These are phyloP conservation scores for Crithidia brevicula DNA, from an alignment of 208 protist species.

Conservation along the genomic window DNA sequence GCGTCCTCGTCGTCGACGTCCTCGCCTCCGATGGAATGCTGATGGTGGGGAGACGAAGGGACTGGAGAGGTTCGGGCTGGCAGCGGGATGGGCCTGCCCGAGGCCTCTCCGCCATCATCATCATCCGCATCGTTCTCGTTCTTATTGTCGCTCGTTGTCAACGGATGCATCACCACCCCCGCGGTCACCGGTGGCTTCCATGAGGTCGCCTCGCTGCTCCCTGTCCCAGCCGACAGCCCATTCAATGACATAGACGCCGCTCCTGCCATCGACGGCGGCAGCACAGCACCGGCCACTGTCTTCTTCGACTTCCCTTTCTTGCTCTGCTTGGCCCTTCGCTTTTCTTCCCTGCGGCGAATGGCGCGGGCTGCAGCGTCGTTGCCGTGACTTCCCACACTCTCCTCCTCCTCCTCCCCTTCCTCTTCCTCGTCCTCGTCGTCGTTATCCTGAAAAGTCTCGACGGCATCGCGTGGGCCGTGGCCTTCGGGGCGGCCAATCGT, in stretches of 20 bases:
- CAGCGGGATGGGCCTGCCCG: constrained; percentile 5
- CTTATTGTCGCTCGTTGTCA: not conserved
- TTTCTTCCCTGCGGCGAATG: constrained; percentile 8
- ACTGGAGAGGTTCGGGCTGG: not conserved
- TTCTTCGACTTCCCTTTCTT: constrained; percentile 17
- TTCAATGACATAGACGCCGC: no score
- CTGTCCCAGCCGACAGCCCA: no score
- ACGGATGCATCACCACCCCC: not conserved
- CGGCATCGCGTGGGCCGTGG: constrained; percentile 32
- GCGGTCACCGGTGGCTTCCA: constrained; percentile 4
- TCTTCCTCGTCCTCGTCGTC: not conserved
- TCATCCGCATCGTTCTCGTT: not conserved
- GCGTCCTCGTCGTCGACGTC: constrained; percentile 17
- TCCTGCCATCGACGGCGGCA: no score
- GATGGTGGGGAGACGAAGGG: not conserved
- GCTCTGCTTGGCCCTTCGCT: not conserved
- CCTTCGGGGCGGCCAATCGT: constrained; percentile 39
- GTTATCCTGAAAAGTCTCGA: constrained; percentile 25
- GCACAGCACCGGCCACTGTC: not conserved
- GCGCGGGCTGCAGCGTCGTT: constrained; percentile 18
- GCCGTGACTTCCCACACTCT: not conserved
- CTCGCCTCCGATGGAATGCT: not conserved
- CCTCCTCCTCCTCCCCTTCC: not conserved
- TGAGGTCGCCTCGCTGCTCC: no score
- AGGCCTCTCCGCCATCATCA: constrained; percentile 14